Base-by-base conservation (phyloP, 2,329 filamentous ascomycete species). In the Colletotrichum destructivum region DNA sequence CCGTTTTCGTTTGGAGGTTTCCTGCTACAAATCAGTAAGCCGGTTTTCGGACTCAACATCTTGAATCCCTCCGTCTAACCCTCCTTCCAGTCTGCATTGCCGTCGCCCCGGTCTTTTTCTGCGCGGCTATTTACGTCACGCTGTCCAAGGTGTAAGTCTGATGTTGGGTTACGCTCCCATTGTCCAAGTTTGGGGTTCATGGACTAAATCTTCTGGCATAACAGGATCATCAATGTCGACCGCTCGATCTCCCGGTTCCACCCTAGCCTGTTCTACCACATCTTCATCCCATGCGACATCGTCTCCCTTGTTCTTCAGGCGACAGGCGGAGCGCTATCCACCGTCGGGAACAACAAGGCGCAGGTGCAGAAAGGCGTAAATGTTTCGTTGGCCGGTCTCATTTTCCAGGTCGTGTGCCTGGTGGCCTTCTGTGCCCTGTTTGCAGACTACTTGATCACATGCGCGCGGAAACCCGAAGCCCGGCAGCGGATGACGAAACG, bases 1-100 rank as follows among this genome's bases (percentile, higher is more conserved):
- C 88, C 89, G 0, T 92, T 89, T 75, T 81, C 76, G 11, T 86
- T 91, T 77, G 76, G 78, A 0, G 89, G 86, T 0, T 93, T 93
- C 75, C 84, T 92, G 75, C 85, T 92, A 2, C 89, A 93, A 78
- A 91, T 92, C 73, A 78, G 79, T 83, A 77, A 54, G 76, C 81
- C 21, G 2, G 6, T 31, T 1, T 35, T 4, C 0, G 38, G 5
- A 3, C 15, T 23, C 13, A 3, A 4, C 9, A 42, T 38, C 2
- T 7, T 15, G 3, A 11, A 4, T 2, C 15, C 11, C 6, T 31
- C 31, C 5, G 2, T 12, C 31, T 57, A 38, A 66, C 7, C n/a
- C 13, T 31, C 3, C 7, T 16, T 7, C 89, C 51, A 80, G 79
- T 80, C 21, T 79, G 77, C 64, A 80, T 80, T 38, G 79, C 78